A percentile compares a stretch with the other conserved stretches of the same genome.
These are phyloP conservation scores for Arthrobotrys sphaeroides DNA, from an alignment of 2,329 filamentous ascomycete species.

Conservation along the genomic window DNA sequence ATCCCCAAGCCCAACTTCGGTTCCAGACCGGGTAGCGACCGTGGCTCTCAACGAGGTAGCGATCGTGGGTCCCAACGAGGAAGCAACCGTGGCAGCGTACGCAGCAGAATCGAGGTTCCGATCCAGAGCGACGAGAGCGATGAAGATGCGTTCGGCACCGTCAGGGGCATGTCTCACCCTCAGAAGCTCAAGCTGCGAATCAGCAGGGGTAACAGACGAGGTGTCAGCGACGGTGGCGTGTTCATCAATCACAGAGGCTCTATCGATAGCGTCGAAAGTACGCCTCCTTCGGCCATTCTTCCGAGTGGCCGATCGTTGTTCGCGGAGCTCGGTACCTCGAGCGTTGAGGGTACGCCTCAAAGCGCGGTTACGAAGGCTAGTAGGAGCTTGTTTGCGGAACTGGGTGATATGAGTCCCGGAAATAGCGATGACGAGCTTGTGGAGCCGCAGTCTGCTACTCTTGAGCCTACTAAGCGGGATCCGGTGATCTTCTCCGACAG, in stretches of 20 bases:
- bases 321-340: constrained; percentile 46
- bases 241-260: constrained; percentile 66
- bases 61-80: constrained; percentile 56
- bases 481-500: constrained; percentile 18
- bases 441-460: constrained; percentile 39
- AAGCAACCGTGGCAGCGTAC: constrained; percentile 54
- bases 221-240: constrained; percentile 70
- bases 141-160: constrained; percentile 70
- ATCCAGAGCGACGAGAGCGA: constrained; percentile 65
- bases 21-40: constrained; percentile 30
- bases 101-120: constrained; percentile 34
- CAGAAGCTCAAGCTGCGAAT: constrained; percentile 74
- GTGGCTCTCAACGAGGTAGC: constrained; percentile 58
- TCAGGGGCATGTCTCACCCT: constrained; percentile 66
- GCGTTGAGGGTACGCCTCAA: constrained; percentile 42
- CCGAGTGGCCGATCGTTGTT: constrained; percentile 33
- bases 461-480: constrained; percentile 47
- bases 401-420: constrained; percentile 74
- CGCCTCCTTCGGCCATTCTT: constrained; percentile 63
- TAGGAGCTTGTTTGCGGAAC: constrained; percentile 87
- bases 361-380: constrained; percentile 40
- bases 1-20: constrained; percentile 57
- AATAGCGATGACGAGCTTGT: constrained; percentile 74
- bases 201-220: constrained; percentile 72
- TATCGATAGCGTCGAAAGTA: constrained; percentile 61